Base-by-base conservation (phyloP, 2,329 filamentous ascomycete genomes). In the Nigrospora osmanthi region DNA sequence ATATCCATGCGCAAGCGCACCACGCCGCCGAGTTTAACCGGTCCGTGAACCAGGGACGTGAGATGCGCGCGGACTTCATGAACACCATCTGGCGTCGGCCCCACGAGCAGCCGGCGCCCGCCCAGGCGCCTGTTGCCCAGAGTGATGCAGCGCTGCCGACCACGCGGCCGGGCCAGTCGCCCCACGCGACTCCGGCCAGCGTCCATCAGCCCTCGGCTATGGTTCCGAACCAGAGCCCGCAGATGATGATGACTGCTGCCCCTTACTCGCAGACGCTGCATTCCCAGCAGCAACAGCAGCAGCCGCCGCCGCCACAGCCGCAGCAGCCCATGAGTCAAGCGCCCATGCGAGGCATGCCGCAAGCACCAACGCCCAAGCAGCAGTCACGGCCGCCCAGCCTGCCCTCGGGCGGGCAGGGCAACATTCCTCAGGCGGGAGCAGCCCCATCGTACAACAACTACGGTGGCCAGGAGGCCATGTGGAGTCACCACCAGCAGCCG, bases 11-110 rank as follows among this genome's bases (percentile, higher is more conserved):
- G 38, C 89, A 96, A 63, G 88, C 89, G 28, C 81, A 88, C 42
- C 88, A 95, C 51, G 85, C 91, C 15, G 88, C 89, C 47, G 91
- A 97, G 54, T 95, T 85, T 69, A 97, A 91, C 69, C 89, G 93
- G 56, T 78, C 79, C 39, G 73, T 97, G 42, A 89, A 86, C 57
- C 79, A 86, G 54, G 85, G 90, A 63, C 84, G 91, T 47, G 81
- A 81, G 35, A 83, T 86, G 65, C 85, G 93, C 47, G 79, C 75
- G 47, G 83, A 90, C 47, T 94, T 89, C 54, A 73, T 95, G 52
- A 83, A 91, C 44, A 82, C 81, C 45, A 78, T 89, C 52, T 97
- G 90, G 86, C 80, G 85, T 52, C 78, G 86, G 49, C 84, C 87
- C 11, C 89, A 94, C 52, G 89, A 96, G 59, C 81, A 85, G 47